Evolutionary conservation across 176 grass and related monocot species (phyloP), one percentile per base, ranked within the genome.

Genomic region (Musa acuminata): DNA sequence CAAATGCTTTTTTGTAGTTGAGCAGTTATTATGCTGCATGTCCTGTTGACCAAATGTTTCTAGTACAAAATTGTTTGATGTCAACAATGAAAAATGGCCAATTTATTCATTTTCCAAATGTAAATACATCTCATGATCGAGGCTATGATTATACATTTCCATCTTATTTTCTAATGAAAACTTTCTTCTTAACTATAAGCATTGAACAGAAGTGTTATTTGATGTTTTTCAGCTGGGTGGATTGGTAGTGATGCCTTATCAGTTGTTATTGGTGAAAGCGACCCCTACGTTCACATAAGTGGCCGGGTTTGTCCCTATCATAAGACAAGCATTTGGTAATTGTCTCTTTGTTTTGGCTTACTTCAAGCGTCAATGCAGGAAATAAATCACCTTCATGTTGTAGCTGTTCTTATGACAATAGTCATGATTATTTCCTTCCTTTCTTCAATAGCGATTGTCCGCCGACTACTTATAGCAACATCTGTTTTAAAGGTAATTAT

Each of bases 361-460:
- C 66, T 19, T 49, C 77, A 53, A 68, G 67, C 35, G 17, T 69
- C 14, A 66, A 67, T 77, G 54, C 80, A 99, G 95, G 95, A 99
- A 85, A 86, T 99, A 84, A 91, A 51, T 77, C 95, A 99, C 66
- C 75, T 99, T 76, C 95, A 78, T 72, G 85, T 84, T 72, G 79
- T 65, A 65, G 82, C 95, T 29, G 81, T 99, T 72, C 53, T 94
- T 74, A 91, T 99, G 95, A 99, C 95, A 63, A 86, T 83, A 71
- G 66, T 99, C 27, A 99, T 99, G 95, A 81, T 94, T 49, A 77
- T 99, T 75, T 88, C 95, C 53, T 90, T 94, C 66, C 86, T 99
- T 17, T 91, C 69, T 72, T 99, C 95, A 13, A 77, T 99, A 74
- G 95, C 90, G 27, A 94, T 99, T 79, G 50, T 91, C 43, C 86